Evolutionary conservation across 169 alveolate genomes (phyloP), one percentile per base, ranked within the genome.

Genomic region (Miamiensis avidus): DNA sequence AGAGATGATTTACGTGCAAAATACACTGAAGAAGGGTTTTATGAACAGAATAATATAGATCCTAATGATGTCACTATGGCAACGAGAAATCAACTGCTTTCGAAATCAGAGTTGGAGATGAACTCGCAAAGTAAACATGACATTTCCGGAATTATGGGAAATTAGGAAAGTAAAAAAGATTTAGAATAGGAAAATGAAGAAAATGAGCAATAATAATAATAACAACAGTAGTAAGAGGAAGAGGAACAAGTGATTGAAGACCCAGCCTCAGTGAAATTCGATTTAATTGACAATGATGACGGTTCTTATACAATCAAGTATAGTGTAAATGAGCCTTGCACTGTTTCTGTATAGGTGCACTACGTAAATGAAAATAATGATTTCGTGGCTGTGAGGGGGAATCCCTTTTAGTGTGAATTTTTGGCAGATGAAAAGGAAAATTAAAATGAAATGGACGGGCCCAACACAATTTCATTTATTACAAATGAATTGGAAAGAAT

Each of bases 371-470:
- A 97, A 82, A 11, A 49, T 11, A 49, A 96, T 95, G n/a, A n/a
- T n/a, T n/a, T 85, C 81, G 93, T 93, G 20, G 94, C 94, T 29
- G 91, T 98, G 30, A 95, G 99, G 87, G 99, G 99, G 20, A 91
- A 98, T 49, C 99, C 99, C 0, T 95, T 94, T 86, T 87, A 82
- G 72, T 93, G 97, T 0, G 93, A 93, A 32, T 94, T 96, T 90
- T 87, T 87, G 20, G 97, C 91, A 29, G 85, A 88, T 88, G 89
- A 97, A 0, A 83, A 92, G 34, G 85, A 93, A 30, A 92, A 93
- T 1, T 95, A 95, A 78, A 98, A 98, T 89, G 96, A 94, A 29
- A 86, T 96, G 81, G 89, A 95, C 29, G 99, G 97, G 0, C 98
- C 98, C 33, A 93, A 95, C 82, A 94, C 97, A 93, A 89, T 92